Base-by-base conservation (phyloP, 805 yeast genomes). In the Diddensiella caesifluorescens region DNA sequence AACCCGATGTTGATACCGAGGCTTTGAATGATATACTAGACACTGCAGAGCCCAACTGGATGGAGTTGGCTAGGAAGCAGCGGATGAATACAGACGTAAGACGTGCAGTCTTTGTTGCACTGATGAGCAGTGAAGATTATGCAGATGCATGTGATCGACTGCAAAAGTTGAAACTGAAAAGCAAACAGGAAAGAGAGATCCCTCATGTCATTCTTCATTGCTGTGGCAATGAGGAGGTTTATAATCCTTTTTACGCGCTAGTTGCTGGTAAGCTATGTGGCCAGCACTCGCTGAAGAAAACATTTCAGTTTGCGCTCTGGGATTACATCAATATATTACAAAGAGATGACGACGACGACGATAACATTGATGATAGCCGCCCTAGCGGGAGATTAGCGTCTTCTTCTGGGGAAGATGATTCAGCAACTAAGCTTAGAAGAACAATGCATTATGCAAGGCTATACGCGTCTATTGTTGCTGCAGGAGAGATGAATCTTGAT, bases 11-110 rank as follows among this genome's bases (percentile, higher is more conserved):
- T 3, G 72, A 73, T 38, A 57, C 67, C 3, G 63, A 61, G 3
- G 70, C 73, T 1, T 70, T 77, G 44, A 76, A 74, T 48, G 88
- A 79, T 43, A 64, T 81, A 6, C 64, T 82, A 10, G 94, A 80
- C 48, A 67, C 69, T 29, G 76, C 83, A 0, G 87, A 79, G 51
- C 92, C 94, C 3, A 86, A 89, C 56, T 89, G 96, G 96, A 63
- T 80, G 56, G 89, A 82, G 47, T 67, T 92, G 28, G 97, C 98
- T 3, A 75, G 74, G 50, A 68, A 77, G 29, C 95, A 89, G 56
- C 68, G 97, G 49, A 89, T 92, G 94, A 92, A 94, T 61, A 90
- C 97, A 0, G 97, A 89, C 58, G 75, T 92, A 26, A 80, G 98
- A 63, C 73, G 96, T 41, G 97, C 97, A 1, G 82, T 92, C 13